phyloP scores from a whole-genome alignment of 345 rosid species.

The Camelina sativa region DNA sequence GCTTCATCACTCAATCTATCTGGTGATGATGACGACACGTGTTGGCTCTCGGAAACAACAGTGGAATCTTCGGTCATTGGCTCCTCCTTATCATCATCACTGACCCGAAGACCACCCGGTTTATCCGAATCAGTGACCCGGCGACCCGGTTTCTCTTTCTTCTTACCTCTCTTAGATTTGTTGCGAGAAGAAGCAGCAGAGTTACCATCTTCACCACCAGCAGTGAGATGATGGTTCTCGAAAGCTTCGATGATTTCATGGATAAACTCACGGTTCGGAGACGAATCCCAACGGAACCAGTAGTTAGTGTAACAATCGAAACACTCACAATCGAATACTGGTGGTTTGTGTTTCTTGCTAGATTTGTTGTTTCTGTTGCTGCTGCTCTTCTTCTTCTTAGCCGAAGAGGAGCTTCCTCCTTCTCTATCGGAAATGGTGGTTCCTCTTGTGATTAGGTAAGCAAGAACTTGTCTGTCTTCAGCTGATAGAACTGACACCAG shows the following conservation, averaged over 20 bases:
- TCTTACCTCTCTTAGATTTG: slow-evolving; percentile 52
- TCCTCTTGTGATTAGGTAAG: slow-evolving; percentile 77
- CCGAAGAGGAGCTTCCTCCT: slow-evolving; percentile 13
- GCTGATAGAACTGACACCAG: slow-evolving; percentile 67
- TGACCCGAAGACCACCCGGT: slow-evolving; percentile 41
- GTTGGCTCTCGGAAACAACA: neutral
- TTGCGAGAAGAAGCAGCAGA: slow-evolving; percentile 21
- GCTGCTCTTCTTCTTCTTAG: slow-evolving; percentile 48
- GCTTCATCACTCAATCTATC: slow-evolving; percentile 31
- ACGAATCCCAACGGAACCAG: slow-evolving; percentile 94
- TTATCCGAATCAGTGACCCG: slow-evolving; percentile 27
- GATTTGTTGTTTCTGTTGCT: neutral
- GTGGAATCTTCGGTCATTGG: neutral
- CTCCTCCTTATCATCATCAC: neutral
- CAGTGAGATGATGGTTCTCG: slow-evolving; percentile 63
- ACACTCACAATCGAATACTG: slow-evolving; percentile 73
- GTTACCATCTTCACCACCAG: slow-evolving; percentile 28
- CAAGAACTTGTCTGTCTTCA: slow-evolving; percentile 84
- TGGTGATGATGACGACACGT: slow-evolving; percentile 33
- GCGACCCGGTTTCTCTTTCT: slow-evolving; percentile 52
- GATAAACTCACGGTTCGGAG: slow-evolving; percentile 81
- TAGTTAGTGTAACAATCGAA: slow-evolving; percentile 86
- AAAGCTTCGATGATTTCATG: slow-evolving; percentile 84
- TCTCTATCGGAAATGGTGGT: slow-evolving; percentile 40
- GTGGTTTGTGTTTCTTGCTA: slow-evolving; percentile 48